phyloP scores from a whole-genome alignment of 768 basidiomycete species.

The Kwoniella pini region DNA sequence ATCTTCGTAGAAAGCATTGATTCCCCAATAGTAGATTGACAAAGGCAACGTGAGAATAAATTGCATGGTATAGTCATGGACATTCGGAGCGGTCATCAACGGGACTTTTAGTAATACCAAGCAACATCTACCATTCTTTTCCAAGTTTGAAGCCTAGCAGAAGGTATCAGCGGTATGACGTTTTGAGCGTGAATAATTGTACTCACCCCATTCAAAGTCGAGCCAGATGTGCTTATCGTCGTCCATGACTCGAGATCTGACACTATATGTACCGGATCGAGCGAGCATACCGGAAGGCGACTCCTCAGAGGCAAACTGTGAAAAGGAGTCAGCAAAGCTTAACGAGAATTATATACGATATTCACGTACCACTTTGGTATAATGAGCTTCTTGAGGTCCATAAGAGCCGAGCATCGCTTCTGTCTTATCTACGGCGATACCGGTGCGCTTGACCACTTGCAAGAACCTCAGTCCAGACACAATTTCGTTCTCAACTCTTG shows the following conservation, averaged over 20 bases:
- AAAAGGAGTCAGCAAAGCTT: neutral
- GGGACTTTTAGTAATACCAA: no score
- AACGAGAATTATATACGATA: neutral
- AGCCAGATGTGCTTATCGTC: constrained; percentile 76
- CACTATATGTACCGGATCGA: constrained; percentile 74
- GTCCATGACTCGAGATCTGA: constrained; percentile 79
- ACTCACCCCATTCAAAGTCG: constrained; percentile 74
- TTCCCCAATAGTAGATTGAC: neutral
- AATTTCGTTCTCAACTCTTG: constrained; percentile 87
- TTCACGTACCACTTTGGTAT: constrained; percentile 60
- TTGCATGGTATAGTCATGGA: constrained; percentile 18
- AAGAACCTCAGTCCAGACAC: constrained; percentile 66
- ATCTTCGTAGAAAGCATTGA: no score
- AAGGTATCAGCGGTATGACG: neutral
- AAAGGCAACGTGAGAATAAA: neutral
- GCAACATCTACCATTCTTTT: constrained; percentile 76
- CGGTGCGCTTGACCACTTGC: constrained; percentile 80
- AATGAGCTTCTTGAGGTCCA: constrained; percentile 71
- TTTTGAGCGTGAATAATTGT: neutral
- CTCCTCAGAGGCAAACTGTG: constrained; percentile 53
- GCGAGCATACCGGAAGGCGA: constrained; percentile 76
- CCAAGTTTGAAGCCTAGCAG: constrained; percentile 72
- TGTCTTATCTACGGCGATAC: constrained; percentile 76
- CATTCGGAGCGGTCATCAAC: neutral
- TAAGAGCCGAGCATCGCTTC: constrained; percentile 85